phyloP scores from a whole-genome alignment of 2,329 filamentous ascomycete species.

The Metarhizium humberi region DNA sequence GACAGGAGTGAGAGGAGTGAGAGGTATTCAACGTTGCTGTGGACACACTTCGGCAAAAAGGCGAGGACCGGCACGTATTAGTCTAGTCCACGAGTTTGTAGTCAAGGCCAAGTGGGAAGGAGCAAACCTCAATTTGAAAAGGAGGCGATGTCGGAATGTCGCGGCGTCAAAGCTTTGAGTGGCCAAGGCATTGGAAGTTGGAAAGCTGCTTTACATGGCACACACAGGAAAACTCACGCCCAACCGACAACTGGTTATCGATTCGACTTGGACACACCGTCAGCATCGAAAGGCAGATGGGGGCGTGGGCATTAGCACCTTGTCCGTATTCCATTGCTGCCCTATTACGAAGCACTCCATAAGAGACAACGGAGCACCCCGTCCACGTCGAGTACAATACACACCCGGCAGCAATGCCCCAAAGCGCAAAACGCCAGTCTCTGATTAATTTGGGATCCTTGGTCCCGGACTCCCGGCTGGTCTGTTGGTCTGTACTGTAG shows the following conservation, averaged over 20 bases:
- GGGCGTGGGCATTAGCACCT: too few species aligned
- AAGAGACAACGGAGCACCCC: too few species aligned
- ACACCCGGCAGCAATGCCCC: too few species aligned
- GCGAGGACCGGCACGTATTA: not conserved
- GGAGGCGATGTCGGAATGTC: not conserved
- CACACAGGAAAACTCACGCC: not conserved
- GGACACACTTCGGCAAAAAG: not conserved
- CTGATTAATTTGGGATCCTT: not conserved
- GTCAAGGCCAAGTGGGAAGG: not conserved
- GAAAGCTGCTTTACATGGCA: not conserved
- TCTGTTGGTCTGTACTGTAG: not conserved
- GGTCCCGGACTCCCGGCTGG: not conserved
- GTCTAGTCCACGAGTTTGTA: not conserved
- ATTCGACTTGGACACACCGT: too few species aligned
- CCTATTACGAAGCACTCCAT: too few species aligned
- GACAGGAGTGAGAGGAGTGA: not conserved
- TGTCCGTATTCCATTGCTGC: too few species aligned
- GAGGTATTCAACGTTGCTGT: not conserved
- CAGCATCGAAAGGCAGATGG: too few species aligned
- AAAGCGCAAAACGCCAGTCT: not conserved
- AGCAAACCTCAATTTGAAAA: not conserved
- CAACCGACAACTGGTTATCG: too few species aligned
- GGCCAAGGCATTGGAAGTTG: not conserved
- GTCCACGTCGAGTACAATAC: not conserved
- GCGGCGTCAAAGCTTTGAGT: not conserved